These are phyloP conservation scores for Colletotrichum tabaci DNA, from an alignment of 2,329 filamentous ascomycete species.

Conservation along the genomic window DNA sequence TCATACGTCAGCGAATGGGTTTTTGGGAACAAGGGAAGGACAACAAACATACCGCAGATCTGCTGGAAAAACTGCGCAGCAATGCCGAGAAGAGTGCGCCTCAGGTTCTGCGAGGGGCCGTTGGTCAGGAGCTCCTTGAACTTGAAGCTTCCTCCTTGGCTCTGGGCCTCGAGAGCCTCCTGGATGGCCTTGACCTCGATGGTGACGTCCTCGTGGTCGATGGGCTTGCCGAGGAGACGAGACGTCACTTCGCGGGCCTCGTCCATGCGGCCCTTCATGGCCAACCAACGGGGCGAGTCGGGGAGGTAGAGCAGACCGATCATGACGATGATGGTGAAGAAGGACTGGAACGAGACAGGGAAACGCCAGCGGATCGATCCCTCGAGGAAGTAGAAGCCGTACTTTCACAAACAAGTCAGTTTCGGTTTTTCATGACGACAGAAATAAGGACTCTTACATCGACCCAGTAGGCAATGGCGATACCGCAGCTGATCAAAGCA, in stretches of 20 bases:
- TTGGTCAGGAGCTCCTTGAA: conserved; percentile 59
- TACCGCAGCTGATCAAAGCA: conserved; percentile 49
- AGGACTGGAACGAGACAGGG: conserved; percentile 51
- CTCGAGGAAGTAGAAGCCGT: conserved; percentile 51
- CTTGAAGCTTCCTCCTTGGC: conserved; percentile 45
- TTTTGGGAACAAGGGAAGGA: neutral
- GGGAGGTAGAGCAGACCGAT: conserved; percentile 52
- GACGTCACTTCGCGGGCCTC: conserved; percentile 47
- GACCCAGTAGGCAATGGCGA: conserved; percentile 52
- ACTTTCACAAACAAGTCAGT: conserved; percentile 22
- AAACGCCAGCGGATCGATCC: conserved; percentile 52
- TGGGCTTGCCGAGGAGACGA: conserved; percentile 46
- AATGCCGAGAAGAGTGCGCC: conserved; percentile 66
- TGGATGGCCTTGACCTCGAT: conserved; percentile 43
- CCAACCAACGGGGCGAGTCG: conserved; percentile 55
- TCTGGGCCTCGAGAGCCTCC: conserved; percentile 48
- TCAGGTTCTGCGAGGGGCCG: conserved; percentile 77
- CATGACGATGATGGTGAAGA: conserved; percentile 52
- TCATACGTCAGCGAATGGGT: neutral
- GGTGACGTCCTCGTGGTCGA: conserved; percentile 47
- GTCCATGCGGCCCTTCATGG: conserved; percentile 50
- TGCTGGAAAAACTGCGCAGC: conserved; percentile 49
- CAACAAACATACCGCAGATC: conserved; percentile 21
- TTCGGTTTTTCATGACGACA: neutral
- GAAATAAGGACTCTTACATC: conserved; percentile 25